phyloP scores from a whole-genome alignment of 345 rosid species.

The Boechera stricta region DNA sequence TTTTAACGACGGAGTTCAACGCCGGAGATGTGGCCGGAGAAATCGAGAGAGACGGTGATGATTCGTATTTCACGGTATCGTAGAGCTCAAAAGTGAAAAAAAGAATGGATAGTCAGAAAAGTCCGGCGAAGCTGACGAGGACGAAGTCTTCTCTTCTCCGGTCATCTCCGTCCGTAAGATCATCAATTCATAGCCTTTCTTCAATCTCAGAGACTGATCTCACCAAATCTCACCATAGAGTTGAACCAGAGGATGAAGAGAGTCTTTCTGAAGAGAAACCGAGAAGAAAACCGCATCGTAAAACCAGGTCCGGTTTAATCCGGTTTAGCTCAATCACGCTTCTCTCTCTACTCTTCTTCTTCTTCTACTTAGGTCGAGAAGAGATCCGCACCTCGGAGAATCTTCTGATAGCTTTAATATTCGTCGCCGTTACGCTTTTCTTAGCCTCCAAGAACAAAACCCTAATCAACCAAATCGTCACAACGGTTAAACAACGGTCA shows the following conservation, averaged over 20 bases:
- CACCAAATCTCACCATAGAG: slow-evolving; percentile 24
- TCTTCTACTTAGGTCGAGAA: slow-evolving; percentile 55
- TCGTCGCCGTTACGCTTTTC: slow-evolving; percentile 72
- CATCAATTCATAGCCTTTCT: slow-evolving; percentile 77
- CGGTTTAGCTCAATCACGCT: slow-evolving; percentile 56
- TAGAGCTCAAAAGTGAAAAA: slow-evolving; percentile 34
- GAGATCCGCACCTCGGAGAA: slow-evolving; percentile 70
- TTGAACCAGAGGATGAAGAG: slow-evolving; percentile 32
- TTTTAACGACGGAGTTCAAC: neutral
- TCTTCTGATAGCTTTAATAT: slow-evolving; percentile 63
- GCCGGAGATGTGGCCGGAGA: slow-evolving; percentile 58
- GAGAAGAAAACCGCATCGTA: slow-evolving; percentile 44
- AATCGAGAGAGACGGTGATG: slow-evolving; percentile 31
- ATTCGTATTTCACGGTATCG: slow-evolving; percentile 66
- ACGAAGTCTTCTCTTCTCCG: slow-evolving; percentile 79
- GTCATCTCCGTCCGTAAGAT: slow-evolving; percentile 69
- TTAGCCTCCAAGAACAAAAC: slow-evolving; percentile 69
- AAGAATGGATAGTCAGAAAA: slow-evolving; percentile 58
- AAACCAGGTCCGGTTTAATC: slow-evolving; percentile 51
- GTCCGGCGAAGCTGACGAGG: slow-evolving; percentile 68
- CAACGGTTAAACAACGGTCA: slow-evolving; percentile 40
- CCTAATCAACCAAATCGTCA: slow-evolving; percentile 54
- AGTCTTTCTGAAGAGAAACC: neutral
- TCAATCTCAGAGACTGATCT: slow-evolving; percentile 62
- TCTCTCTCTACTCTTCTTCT: slow-evolving; percentile 52